These are phyloP conservation scores for Pyrenula aspistea DNA, from an alignment of 495 filamentous ascomycete genomes.

Conservation along the genomic window DNA sequence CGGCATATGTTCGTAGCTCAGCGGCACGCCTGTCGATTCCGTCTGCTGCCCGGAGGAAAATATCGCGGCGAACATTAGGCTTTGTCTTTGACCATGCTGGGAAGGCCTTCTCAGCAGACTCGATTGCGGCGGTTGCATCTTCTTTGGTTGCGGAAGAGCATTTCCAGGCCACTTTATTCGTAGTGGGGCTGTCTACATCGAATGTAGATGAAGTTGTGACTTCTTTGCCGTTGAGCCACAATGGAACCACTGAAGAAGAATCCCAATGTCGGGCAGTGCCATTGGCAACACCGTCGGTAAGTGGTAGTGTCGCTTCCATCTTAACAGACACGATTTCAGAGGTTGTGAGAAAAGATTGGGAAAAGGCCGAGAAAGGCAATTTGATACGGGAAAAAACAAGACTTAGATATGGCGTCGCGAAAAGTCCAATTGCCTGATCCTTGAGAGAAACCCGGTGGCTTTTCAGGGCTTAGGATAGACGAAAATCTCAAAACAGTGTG, in stretches of 20 bases:
- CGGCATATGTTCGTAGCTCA: conserved; percentile 50
- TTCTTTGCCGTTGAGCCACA: conserved; percentile 62
- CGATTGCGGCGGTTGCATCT: conserved; percentile 51
- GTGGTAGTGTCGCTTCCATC: not conserved
- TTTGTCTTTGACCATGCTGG: conserved; percentile 58
- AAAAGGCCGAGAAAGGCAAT: no score
- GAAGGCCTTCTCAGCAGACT: conserved; percentile 58
- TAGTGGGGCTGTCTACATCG: conserved; percentile 54
- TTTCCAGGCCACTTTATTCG: conserved; percentile 49
- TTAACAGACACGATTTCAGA: not conserved
- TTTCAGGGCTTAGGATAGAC: not conserved
- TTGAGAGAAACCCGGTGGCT: not conserved
- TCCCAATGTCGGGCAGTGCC: not conserved
- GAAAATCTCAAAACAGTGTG: not conserved
- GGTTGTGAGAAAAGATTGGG: no score
- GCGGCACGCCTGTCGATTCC: conserved; percentile 48
- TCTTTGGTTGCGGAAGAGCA: conserved; percentile 45
- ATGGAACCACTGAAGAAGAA: conserved; percentile 35
- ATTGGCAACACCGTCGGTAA: not conserved
- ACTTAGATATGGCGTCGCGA: not conserved
- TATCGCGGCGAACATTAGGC: conserved; percentile 50
- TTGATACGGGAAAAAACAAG: not conserved
- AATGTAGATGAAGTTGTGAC: conserved; percentile 43
- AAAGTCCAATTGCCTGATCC: not conserved
- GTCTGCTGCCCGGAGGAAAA: conserved; percentile 62